These are phyloP conservation scores for Sclerotinia trifoliorum DNA, from an alignment of 2,329 filamentous ascomycete species.

Conservation along the genomic window DNA sequence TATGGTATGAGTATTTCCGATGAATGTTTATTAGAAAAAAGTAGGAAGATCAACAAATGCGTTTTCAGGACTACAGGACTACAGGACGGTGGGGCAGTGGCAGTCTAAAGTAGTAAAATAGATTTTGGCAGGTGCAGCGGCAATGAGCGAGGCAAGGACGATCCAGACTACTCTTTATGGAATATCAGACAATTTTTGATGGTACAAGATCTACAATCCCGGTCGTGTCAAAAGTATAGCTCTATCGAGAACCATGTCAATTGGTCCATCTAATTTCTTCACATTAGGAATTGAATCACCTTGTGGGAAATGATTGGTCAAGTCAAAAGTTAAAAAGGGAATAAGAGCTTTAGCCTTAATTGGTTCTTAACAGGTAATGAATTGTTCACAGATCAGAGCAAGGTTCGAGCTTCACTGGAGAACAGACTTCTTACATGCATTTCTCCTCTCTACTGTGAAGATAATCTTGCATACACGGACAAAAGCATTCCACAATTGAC, in stretches of 20 bases:
- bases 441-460: background rate
- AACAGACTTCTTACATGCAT: background rate
- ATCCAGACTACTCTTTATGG: background rate
- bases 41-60: background rate
- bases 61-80: too few species aligned
- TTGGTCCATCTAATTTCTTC: background rate
- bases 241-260: conserved; percentile 1
- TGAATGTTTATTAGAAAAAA: background rate
- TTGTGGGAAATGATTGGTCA: background rate
- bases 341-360: background rate
- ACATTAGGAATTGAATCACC: background rate
- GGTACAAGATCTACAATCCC: conserved; percentile 8
- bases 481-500: background rate
- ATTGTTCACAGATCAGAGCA: background rate
- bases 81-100: background rate
- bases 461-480: background rate
- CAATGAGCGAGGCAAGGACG: background rate
- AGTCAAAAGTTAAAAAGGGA: accelerated
- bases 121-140: conserved; percentile 3
- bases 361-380: background rate
- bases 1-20: background rate
- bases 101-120: conserved; percentile 1
- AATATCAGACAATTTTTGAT: background rate
- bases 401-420: background rate
- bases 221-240: background rate